Evolutionary conservation across 2,329 filamentous ascomycete genomes (phyloP).

Genomic region (Botryotinia calthae): DNA sequence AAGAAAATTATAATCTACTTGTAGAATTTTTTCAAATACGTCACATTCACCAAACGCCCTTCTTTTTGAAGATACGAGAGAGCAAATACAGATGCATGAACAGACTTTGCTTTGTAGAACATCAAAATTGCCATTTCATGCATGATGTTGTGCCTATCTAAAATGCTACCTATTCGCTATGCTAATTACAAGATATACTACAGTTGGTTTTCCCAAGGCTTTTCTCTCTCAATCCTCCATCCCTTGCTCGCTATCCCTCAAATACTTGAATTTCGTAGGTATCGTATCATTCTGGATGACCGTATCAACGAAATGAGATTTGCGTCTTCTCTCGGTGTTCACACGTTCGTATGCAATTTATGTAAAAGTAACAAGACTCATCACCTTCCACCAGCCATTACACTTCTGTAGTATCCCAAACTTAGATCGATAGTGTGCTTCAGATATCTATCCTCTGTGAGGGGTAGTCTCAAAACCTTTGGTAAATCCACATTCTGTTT

Average conservation of each 20-base stretch:
- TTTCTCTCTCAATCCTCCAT: conserved; percentile 28
- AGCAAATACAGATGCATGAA: neutral
- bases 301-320: conserved; percentile 4
- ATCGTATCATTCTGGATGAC: conserved; percentile 25
- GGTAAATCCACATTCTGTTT: conserved; percentile 44
- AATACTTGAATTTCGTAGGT: conserved; percentile 19
- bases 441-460: conserved; percentile 71
- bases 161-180: conserved; percentile 26
- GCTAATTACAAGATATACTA: conserved; percentile 28
- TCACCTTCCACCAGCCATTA: conserved; percentile 34
- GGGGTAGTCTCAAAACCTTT: conserved; percentile 57
- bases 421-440: conserved; percentile 69
- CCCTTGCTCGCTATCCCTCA: conserved; percentile 31
- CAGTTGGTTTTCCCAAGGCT: conserved; percentile 23
- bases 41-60: neutral
- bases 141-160: conserved; percentile 20
- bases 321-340: neutral
- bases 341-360: conserved; percentile 8
- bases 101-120: conserved; percentile 13
- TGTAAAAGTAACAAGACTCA: conserved; percentile 3
- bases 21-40: neutral
- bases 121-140: conserved; percentile 19
- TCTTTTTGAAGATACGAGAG: neutral
- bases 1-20: neutral
- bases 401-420: conserved; percentile 58